Evolutionary conservation across 208 protist genomes (phyloP).

Genomic region (Angomonas deanei): DNA sequence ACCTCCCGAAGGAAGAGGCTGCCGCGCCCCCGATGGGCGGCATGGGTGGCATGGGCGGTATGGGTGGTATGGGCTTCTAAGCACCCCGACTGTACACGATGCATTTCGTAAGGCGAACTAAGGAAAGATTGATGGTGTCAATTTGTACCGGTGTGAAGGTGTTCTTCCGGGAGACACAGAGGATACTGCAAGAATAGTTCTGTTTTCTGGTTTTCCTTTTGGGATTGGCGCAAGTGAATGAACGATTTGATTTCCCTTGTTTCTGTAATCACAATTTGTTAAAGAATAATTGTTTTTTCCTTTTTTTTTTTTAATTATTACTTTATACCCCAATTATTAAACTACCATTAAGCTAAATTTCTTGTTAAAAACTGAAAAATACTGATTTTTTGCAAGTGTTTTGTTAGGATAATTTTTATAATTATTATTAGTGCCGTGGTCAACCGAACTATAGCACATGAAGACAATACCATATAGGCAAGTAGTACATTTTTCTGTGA

Average conservation of each 20-base stretch:
- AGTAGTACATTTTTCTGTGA: too few species aligned
- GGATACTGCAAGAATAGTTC: too few species aligned
- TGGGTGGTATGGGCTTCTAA: slow-evolving; percentile 60
- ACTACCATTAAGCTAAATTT: too few species aligned
- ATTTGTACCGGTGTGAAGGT: too few species aligned
- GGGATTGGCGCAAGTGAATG: too few species aligned
- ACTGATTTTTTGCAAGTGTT: neutral
- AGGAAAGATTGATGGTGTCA: too few species aligned
- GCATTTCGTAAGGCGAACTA: too few species aligned
- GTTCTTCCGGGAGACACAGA: too few species aligned
- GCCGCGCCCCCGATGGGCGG: slow-evolving; percentile 31
- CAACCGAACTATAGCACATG: too few species aligned
- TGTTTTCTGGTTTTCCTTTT: neutral
- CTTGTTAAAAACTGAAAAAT: too few species aligned
- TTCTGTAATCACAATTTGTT: slow-evolving; percentile 1
- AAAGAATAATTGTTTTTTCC: neutral
- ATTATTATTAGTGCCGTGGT: neutral
- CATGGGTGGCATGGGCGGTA: slow-evolving; percentile 68
- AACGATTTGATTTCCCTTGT: neutral
- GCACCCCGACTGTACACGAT: too few species aligned
- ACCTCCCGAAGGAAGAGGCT: slow-evolving; percentile 39
- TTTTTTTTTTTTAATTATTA: slow-evolving; percentile 5
- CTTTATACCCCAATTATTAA: neutral
- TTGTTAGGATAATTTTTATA: neutral
- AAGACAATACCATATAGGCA: too few species aligned